Base-by-base conservation (phyloP, 208 protist species). In the Crithidia sp. region DNA sequence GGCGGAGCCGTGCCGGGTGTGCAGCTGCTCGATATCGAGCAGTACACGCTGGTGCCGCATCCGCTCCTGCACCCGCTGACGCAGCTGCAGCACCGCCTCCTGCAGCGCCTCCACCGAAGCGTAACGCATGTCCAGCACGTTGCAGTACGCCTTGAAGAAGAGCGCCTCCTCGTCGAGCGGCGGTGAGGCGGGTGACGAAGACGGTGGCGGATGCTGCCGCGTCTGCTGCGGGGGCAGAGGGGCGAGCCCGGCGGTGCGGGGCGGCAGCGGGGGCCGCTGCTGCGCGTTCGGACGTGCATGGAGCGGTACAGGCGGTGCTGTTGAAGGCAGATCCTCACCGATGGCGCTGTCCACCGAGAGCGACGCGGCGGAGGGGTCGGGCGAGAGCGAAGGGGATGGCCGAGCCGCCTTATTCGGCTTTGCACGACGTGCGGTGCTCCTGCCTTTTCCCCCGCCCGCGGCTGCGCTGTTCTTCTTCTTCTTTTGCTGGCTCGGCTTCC, bases 71-170 rank as follows among this genome's bases (percentile, higher is more conserved):
- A 86, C 67, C 36, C 70, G 55, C 69, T 92, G 85, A 50, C 92
- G 76, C 37, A 89, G 45, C 36, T 65, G 58, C 52, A 55, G 52
- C 16, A 94, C 88, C 40, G 88, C 87, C 60, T 67, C 66, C 12
- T 81, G 82, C 44, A 96, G 80, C 39, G 68, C 79, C 17, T 75
- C 79, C 28, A 87, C 53, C 3, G 84, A 61, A 53, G 77, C 78
- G 43, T 83, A 62, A 12, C 82, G 84, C 88, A 96, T 89, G 66
- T 96, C 91, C 7, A 71, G 67, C 40, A 96, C 85, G 76, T 92
- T 92, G 17, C 17, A 36, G 69, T 85, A 63, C 14, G 68, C 37
- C n/a, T 70, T 54, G 52, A 79, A 87, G 59, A 87, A 78, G 16
- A 70, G 59, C 56, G 74, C 78, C 28, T 81, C 74, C 54, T 76